Evolutionary conservation across 805 yeast genomes (phyloP).

Genomic region (Candida boidinii): DNA sequence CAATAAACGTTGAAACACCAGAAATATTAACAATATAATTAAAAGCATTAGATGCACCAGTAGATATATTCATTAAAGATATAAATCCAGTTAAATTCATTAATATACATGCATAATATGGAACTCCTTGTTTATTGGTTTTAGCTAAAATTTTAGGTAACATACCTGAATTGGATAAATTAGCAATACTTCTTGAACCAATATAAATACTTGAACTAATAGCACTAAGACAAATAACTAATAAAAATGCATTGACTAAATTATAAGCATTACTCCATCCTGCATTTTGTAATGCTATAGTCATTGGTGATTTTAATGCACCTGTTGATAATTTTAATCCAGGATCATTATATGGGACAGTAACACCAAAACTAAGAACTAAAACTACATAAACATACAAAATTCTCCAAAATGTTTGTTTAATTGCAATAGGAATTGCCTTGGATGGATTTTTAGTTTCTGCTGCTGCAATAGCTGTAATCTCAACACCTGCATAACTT

Average conservation of each 20-base stretch:
- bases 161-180: constrained; percentile 50
- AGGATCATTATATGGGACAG: constrained; percentile 49
- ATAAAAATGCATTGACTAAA: constrained; percentile 52
- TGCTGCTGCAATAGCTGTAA: constrained; percentile 45
- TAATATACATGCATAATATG: constrained; percentile 47
- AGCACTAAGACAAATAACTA: constrained; percentile 58
- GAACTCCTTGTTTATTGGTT: constrained; percentile 54
- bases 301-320: constrained; percentile 40
- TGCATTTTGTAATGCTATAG: constrained; percentile 38
- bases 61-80: constrained; percentile 45
- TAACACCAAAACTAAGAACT: constrained; percentile 48
- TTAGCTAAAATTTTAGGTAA: constrained; percentile 48
- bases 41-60: constrained; percentile 56
- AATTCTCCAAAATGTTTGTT: constrained; percentile 48
- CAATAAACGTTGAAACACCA: constrained; percentile 61
- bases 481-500: constrained; percentile 19
- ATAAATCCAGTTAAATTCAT: constrained; percentile 48
- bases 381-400: constrained; percentile 43
- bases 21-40: constrained; percentile 51
- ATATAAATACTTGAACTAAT: constrained; percentile 62
- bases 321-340: constrained; percentile 27
- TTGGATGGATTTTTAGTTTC: constrained; percentile 45
- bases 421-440: constrained; percentile 45
- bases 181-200: constrained; percentile 60
- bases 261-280: constrained; percentile 46